Conservation (phyloP, 768 basidiomycete species). For the Gyrodon lividus region DNA sequence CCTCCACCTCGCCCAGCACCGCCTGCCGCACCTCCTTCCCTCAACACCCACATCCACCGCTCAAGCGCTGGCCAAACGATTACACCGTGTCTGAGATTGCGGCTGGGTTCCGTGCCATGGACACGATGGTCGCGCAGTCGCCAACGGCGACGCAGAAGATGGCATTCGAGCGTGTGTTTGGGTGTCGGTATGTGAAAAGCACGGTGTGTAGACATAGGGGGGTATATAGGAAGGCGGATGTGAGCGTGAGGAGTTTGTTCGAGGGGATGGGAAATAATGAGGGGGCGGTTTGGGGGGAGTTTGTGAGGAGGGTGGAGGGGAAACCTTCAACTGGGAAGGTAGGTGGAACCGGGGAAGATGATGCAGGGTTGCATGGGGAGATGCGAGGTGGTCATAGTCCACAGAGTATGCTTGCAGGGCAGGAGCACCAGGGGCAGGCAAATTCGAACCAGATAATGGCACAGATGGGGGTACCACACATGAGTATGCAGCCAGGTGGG, state of each 20-base stretch:
- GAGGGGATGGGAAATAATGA: constrained; percentile 54
- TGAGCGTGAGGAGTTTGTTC: constrained; percentile 46
- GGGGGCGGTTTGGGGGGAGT: constrained; percentile 66
- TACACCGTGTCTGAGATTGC: constrained; percentile 68
- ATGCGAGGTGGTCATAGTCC: constrained; percentile 1
- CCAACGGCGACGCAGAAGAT: constrained; percentile 57
- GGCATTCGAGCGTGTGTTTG: constrained; percentile 71
- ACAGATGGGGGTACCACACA: constrained; percentile 13
- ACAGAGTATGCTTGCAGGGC: constrained; percentile 5
- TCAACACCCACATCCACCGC: constrained; percentile 58
- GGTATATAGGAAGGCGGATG: constrained; percentile 59
- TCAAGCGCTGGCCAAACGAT: constrained; percentile 78
- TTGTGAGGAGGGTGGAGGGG: constrained; percentile 62
- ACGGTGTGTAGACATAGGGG: constrained; percentile 73
- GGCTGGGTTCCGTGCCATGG: constrained; percentile 54
- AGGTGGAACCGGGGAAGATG: constrained; percentile 23
- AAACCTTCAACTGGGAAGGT: constrained; percentile 35
- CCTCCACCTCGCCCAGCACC: constrained; percentile 12
- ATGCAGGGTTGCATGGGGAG: constrained; percentile 18
- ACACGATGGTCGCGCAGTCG: constrained; percentile 32
- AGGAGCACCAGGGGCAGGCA: constrained; percentile 20
- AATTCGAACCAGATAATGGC: constrained; percentile 18
- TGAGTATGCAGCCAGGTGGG: constrained; percentile 20
- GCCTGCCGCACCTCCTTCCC: constrained; percentile 36
- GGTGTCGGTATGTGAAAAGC: constrained; percentile 69